Base-by-base conservation (phyloP, 495 filamentous ascomycete genomes). In the Terfezia claveryi region DNA sequence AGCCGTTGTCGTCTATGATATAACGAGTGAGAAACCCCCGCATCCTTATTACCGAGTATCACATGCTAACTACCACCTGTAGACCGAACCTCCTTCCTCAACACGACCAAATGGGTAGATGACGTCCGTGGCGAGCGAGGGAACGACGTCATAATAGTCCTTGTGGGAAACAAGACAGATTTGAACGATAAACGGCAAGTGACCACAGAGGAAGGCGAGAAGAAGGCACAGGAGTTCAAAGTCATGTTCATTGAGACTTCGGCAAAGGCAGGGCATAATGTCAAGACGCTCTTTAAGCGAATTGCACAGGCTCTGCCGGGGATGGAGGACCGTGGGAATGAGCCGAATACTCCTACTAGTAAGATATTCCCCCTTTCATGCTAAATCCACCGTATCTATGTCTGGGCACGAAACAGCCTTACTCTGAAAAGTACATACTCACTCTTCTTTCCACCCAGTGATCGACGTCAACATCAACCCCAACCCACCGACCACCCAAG, bases 111-210 rank as follows among this genome's bases (percentile, higher is more conserved):
- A 80, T 98, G 91, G 91, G 91, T 98, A 52, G 91, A 98, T 65
- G 91, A 98, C 66, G 91, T 98, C 51, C 81, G 91, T 44, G 87
- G 87, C 37, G 91, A 98, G 73, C 79, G 91, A 57, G 91, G 91
- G 2, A 92, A 91, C 70, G 91, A 98, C 66, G 91, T 98, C 44
- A 98, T 98, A 60, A 95, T 98, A 64, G 91, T 98, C 55, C 73
- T 98, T 16, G 91, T 98, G 37, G 91, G 91, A 58, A 98, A 98
- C 74, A 98, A 98, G 78, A 96, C 91, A 20, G 91, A 98, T 75
- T 71, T 98, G 62, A 89, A 86, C 65, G 91, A 98, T 66, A 96
- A 94, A 74, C 79, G 91, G 23, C 88, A 96, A 68, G 89, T 98
- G 56, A 96, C 87, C 49, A 85, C 84, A 23, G 76, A 80, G 61